Evolutionary conservation across 345 rosid species (phyloP).

Genomic region (Brassica carinata): DNA sequence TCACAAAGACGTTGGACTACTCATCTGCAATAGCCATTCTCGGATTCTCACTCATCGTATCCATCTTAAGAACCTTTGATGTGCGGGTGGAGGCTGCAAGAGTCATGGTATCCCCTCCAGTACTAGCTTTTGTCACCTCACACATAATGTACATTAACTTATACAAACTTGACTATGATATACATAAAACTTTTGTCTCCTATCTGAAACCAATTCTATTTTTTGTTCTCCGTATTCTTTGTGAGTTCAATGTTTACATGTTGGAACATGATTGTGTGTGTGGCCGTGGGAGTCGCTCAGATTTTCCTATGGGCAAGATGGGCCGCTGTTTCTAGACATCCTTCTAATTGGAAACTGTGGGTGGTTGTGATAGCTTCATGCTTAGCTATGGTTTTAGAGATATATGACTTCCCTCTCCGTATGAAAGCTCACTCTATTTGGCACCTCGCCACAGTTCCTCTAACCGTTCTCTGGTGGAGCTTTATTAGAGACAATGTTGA

Average conservation of each 20-base stretch:
- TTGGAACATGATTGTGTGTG: neutral
- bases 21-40: neutral
- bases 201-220: neutral
- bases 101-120: no score
- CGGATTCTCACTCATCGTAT: neutral
- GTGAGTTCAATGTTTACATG: neutral
- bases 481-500: neutral
- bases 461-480: neutral
- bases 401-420: neutral
- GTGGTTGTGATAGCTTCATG: no score
- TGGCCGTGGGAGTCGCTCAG: no score
- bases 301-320: no score
- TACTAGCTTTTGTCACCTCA: neutral
- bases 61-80: neutral
- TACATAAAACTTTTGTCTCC: neutral
- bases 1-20: neutral
- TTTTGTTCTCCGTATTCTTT: neutral
- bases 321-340: no score
- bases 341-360: no score
- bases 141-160: neutral
- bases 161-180: neutral
- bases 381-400: no score
- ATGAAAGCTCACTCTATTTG: neutral
- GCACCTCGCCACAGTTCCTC: neutral
- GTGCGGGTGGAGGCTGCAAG: neutral